Conservation (phyloP, 1,284 basidiomycete species). For the Leccinum angustisporum region DNA sequence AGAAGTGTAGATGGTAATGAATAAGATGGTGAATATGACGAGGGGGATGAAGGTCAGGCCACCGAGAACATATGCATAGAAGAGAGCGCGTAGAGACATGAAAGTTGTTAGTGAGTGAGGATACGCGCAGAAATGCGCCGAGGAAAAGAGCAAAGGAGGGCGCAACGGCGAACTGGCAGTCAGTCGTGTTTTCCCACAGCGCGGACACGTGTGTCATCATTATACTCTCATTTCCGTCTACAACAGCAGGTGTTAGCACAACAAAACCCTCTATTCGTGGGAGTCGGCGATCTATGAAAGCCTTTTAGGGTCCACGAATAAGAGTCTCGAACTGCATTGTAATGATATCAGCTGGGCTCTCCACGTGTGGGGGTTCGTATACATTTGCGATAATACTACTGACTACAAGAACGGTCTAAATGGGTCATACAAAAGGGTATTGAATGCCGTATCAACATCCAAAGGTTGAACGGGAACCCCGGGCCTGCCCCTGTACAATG, state of each 20-base stretch:
- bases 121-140: not conserved
- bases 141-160: not conserved
- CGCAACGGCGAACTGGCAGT: not conserved
- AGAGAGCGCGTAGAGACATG: constrained; percentile 65
- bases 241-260: too few relatives aligned
- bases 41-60: constrained; percentile 86
- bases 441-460: too few relatives aligned
- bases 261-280: too few relatives aligned
- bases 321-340: too few relatives aligned
- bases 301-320: too few relatives aligned
- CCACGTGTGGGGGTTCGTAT: too few relatives aligned
- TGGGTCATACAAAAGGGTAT: too few relatives aligned
- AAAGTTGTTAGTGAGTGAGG: not conserved
- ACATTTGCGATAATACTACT: too few relatives aligned
- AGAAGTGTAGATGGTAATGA: constrained; percentile 72
- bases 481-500: too few relatives aligned
- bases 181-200: constrained; percentile 14
- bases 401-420: too few relatives aligned
- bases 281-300: too few relatives aligned
- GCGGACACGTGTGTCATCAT: constrained; percentile 15
- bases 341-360: not conserved
- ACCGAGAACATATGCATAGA: constrained; percentile 84
- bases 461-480: too few relatives aligned
- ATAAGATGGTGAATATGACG: constrained; percentile 54
- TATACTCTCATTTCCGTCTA: constrained; percentile 12